These are phyloP conservation scores for Citrus trifoliata DNA, from an alignment of 345 rosid species.

Conservation along the genomic window DNA sequence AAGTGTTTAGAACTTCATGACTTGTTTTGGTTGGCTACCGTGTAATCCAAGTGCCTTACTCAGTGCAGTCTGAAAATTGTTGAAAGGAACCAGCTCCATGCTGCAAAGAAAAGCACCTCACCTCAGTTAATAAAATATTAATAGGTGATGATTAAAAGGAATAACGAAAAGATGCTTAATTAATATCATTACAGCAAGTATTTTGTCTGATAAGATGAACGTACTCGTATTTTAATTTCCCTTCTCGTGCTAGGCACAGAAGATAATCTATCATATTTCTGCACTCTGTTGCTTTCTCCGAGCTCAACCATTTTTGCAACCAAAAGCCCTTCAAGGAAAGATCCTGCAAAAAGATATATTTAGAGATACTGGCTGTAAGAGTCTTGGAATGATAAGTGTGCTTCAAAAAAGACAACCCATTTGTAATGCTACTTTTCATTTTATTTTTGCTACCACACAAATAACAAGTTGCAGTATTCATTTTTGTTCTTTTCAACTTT, in stretches of 20 bases:
- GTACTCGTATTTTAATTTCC: slow-evolving; percentile 80
- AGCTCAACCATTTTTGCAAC: slow-evolving; percentile 73
- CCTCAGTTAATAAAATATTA: not conserved
- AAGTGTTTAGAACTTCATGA: slow-evolving; percentile 50
- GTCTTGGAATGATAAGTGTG: not conserved
- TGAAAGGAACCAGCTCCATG: slow-evolving; percentile 64
- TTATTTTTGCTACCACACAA: not conserved
- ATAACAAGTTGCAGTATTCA: not conserved
- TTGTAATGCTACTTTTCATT: not conserved
- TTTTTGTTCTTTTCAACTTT: not conserved
- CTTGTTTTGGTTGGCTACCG: slow-evolving; percentile 90
- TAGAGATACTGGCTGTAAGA: not conserved
- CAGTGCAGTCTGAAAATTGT: slow-evolving; percentile 53
- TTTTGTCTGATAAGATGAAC: slow-evolving; percentile 9
- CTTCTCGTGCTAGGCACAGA: slow-evolving; percentile 49
- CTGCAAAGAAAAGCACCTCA: slow-evolving; percentile 36
- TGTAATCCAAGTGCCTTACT: slow-evolving; percentile 72
- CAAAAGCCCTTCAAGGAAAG: slow-evolving; percentile 90
- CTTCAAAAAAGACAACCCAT: not conserved
- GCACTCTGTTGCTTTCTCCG: slow-evolving; percentile 60
- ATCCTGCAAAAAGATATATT: slow-evolving; percentile 42
- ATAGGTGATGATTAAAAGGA: not conserved
- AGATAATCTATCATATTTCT: slow-evolving; percentile 77
- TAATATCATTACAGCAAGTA: not conserved
- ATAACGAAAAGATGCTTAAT: not conserved